Evolutionary conservation across 768 basidiomycete species (phyloP).

Genomic region (Grammothele lineata): DNA sequence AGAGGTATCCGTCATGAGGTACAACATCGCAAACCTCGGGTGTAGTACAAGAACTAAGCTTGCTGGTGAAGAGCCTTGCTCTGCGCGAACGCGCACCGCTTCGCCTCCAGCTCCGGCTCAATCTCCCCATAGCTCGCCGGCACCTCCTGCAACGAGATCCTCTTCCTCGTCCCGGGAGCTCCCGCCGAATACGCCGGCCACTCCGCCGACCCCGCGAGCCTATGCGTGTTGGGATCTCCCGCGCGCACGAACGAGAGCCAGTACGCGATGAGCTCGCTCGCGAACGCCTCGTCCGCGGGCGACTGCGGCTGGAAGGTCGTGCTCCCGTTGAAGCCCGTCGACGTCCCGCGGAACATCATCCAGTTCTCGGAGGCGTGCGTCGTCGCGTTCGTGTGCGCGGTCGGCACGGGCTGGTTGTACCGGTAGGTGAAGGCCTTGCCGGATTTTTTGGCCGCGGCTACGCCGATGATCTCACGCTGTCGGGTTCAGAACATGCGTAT

Average conservation of each 20-base stretch:
- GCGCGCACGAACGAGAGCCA: slow-evolving; percentile 64
- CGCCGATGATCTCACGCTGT: slow-evolving; percentile 45
- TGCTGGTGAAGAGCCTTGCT: slow-evolving; percentile 32
- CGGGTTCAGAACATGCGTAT: not conserved
- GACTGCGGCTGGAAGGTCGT: slow-evolving; percentile 45
- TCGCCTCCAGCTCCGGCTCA: slow-evolving; percentile 33
- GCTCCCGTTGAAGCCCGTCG: slow-evolving; percentile 56
- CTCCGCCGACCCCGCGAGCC: slow-evolving; percentile 44
- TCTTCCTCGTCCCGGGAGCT: slow-evolving; percentile 23
- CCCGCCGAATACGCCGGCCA: slow-evolving; percentile 40
- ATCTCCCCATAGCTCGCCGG: slow-evolving; percentile 41
- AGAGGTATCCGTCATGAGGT: no score
- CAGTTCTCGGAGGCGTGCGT: slow-evolving; percentile 58
- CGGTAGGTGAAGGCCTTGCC: slow-evolving; percentile 49
- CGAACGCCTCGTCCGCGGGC: slow-evolving; percentile 45
- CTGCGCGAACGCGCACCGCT: slow-evolving; percentile 36
- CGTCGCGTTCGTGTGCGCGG: slow-evolving; percentile 27
- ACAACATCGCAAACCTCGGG: no score
- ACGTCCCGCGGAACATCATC: slow-evolving; percentile 63
- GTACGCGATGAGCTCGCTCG: slow-evolving; percentile 57
- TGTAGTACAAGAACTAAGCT: no score
- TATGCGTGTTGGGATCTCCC: slow-evolving; percentile 52
- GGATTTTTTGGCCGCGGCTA: slow-evolving; percentile 31
- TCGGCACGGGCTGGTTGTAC: slow-evolving; percentile 54
- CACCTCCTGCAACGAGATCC: slow-evolving; percentile 44